Evolutionary conservation across 1,284 basidiomycete species (phyloP).

Genomic region (Trametes sp.): DNA sequence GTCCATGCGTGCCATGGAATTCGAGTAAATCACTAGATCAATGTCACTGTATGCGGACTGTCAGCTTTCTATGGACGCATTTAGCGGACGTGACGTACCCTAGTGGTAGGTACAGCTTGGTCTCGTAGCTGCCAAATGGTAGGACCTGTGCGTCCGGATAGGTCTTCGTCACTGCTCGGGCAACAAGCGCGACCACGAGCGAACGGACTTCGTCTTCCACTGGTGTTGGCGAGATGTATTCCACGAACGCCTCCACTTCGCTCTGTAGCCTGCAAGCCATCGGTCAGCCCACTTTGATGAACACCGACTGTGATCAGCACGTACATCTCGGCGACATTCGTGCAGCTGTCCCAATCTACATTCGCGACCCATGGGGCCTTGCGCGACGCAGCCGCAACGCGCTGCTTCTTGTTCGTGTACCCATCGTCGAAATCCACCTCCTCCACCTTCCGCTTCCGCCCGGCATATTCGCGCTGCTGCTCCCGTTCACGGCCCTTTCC

Average conservation of each 20-base stretch:
- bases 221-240: slow-evolving; percentile 88
- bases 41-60: slow-evolving; percentile 62
- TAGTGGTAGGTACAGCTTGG: slow-evolving; percentile 91
- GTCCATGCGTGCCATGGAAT: slow-evolving; percentile 68
- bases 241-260: slow-evolving; percentile 86
- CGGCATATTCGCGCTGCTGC: slow-evolving; percentile 36
- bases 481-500: slow-evolving; percentile 38
- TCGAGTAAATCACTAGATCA: slow-evolving; percentile 76
- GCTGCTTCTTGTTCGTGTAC: slow-evolving; percentile 65
- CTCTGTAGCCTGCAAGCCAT: slow-evolving; percentile 68
- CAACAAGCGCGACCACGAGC: slow-evolving; percentile 80
- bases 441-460: slow-evolving; percentile 53
- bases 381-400: slow-evolving; percentile 62
- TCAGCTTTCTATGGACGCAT: neutral
- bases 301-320: slow-evolving; percentile 14
- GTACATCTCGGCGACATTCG: slow-evolving; percentile 84
- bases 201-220: slow-evolving; percentile 87
- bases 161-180: slow-evolving; percentile 64
- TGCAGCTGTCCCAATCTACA: slow-evolving; percentile 83
- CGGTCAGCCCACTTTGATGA: slow-evolving; percentile 9
- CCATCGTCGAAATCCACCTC: slow-evolving; percentile 58
- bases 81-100: slow-evolving; percentile 63
- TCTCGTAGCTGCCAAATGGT: slow-evolving; percentile 95
- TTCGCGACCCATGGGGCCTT: slow-evolving; percentile 82
- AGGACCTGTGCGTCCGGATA: slow-evolving; percentile 87